phyloP scores from a whole-genome alignment of 805 yeast genomes.

The Candida schatavii region DNA sequence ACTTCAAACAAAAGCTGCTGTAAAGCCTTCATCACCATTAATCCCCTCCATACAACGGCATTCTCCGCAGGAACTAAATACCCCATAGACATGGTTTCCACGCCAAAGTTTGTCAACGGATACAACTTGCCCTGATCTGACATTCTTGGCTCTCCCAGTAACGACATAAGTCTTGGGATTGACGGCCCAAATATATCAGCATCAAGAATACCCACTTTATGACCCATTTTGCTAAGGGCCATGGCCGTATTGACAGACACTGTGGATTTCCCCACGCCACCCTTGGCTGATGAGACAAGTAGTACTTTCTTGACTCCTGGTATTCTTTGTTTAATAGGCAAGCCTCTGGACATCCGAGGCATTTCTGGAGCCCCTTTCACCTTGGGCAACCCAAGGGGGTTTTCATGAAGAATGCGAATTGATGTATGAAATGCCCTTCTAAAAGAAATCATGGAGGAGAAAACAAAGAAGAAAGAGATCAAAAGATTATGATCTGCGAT shows the following conservation, averaged over 20 bases:
- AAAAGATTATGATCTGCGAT: no score
- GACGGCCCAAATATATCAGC: conserved; percentile 87
- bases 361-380: conserved; percentile 22
- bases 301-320: conserved; percentile 61
- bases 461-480: no score
- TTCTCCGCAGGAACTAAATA: conserved; percentile 63
- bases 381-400: conserved; percentile 34
- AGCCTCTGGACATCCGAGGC: conserved; percentile 47
- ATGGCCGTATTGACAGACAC: conserved; percentile 69
- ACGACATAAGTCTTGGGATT: conserved; percentile 66
- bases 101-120: conserved; percentile 71
- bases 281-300: conserved; percentile 73
- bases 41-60: conserved; percentile 82
- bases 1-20: conserved; percentile 84
- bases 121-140: conserved; percentile 50
- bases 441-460: neutral
- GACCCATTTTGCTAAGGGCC: conserved; percentile 51
- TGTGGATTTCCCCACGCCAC: conserved; percentile 81
- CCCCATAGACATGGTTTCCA: conserved; percentile 89
- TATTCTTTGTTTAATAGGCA: conserved; percentile 54
- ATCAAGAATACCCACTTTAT: conserved; percentile 67
- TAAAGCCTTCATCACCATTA: conserved; percentile 82
- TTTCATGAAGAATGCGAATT: conserved; percentile 25
- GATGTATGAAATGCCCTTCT: neutral
- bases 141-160: conserved; percentile 67